Conservation (phyloP, 495 filamentous ascomycete species). For the Aspergillus taichungensis region DNA sequence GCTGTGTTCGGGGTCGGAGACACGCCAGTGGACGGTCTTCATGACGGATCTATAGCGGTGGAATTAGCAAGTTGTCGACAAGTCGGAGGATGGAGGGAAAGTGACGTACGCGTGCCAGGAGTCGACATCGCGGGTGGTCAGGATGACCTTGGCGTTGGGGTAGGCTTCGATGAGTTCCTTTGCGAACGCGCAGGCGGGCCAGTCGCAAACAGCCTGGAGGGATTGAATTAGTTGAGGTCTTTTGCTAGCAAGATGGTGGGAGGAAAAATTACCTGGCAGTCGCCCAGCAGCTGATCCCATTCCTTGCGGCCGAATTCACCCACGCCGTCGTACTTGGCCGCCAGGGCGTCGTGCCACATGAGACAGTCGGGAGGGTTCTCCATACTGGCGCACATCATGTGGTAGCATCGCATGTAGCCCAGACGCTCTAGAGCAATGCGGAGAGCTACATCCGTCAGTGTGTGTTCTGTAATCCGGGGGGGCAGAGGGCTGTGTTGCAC, state of each 20-base stretch:
- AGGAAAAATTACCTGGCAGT: slow-evolving; percentile 39
- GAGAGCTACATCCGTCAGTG: slow-evolving; percentile 34
- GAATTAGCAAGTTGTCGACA: neutral
- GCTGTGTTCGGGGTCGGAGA: slow-evolving; percentile 45
- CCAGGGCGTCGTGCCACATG: slow-evolving; percentile 58
- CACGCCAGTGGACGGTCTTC: slow-evolving; percentile 47
- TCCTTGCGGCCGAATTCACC: slow-evolving; percentile 54
- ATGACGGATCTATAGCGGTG: slow-evolving; percentile 33
- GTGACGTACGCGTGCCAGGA: slow-evolving; percentile 43
- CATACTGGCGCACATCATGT: slow-evolving; percentile 57
- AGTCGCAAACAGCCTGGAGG: slow-evolving; percentile 50
- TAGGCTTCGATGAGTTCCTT: slow-evolving; percentile 61
- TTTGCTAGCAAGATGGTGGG: neutral
- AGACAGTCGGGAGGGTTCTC: slow-evolving; percentile 51
- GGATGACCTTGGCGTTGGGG: slow-evolving; percentile 59
- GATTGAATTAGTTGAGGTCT: slow-evolving; percentile 7
- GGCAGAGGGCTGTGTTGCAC: slow-evolving; percentile 4
- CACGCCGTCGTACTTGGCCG: slow-evolving; percentile 53
- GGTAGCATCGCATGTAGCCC: slow-evolving; percentile 54
- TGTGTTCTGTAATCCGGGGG: slow-evolving; percentile 6
- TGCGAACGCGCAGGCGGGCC: slow-evolving; percentile 56
- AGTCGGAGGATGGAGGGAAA: neutral
- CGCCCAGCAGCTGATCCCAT: slow-evolving; percentile 59
- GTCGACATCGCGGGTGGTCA: slow-evolving; percentile 53
- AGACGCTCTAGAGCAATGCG: slow-evolving; percentile 50